Evolutionary conservation across 2,329 filamentous ascomycete species (phyloP), one percentile per base, ranked within the genome.

Genomic region (Clarireedia sp.): DNA sequence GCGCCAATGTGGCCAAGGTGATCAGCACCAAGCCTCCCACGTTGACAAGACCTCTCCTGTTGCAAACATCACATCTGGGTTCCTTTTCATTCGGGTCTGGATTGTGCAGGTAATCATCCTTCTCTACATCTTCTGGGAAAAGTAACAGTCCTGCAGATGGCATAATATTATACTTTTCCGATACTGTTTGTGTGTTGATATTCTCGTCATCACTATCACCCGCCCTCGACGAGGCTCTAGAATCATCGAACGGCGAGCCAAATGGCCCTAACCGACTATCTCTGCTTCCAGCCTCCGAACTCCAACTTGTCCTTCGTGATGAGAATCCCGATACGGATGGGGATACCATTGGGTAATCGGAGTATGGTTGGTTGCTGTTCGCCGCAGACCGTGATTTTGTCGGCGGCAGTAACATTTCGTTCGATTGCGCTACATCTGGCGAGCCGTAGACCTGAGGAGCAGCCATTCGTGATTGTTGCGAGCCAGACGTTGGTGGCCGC

Each of bases 91-190:
- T 77, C 1, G 83, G 80, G 63, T 85, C 83, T 0, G 85, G 85
- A 63, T 87, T 87, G 66, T 89, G 85, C 59, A 89, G 65, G 60
- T 80, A 85, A 65, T 89, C 85, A 66, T 89, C 85, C 64, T 86
- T 86, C 67, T 89, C 85, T 21, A 87, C 80, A 65, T 88, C 85
- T 67, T 87, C 83, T 0, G 85, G 85, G 62, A 84, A 88, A 19
- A 88, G 71, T 41, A 89, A 67, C 51, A 88, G 70, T 5, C 83
- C 83, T 14, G 83, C 80, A 2, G 82, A 84, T 0, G 85, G 84
- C 67, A 81, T 74, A 52, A 89, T 87, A 65, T 86, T 87, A 69
- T 85, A 88, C 69, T 88, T 88, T 65, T 87, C 82, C 16, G 82
- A 82, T 3, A 88, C 85, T 1, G 85, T 87, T 71, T 88, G 84